Evolutionary conservation across 2,329 filamentous ascomycete species (phyloP).

Genomic region (Ceratocystis cacaofunesta): DNA sequence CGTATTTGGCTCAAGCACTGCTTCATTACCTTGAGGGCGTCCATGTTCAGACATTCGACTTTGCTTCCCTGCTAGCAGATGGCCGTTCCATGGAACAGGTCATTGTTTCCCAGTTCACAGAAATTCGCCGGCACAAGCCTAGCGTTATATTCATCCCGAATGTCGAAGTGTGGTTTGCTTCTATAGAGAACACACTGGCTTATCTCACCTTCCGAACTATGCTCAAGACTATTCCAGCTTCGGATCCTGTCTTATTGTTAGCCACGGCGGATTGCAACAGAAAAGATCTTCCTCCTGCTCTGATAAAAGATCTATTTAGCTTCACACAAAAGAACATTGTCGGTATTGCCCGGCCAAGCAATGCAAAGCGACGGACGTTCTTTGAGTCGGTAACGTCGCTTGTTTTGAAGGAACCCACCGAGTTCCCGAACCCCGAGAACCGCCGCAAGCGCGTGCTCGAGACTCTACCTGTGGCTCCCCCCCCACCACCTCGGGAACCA

Average conservation of each 20-base stretch:
- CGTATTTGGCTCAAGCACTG: slow-evolving; percentile 71
- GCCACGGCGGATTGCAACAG: slow-evolving; percentile 63
- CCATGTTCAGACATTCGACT: slow-evolving; percentile 87
- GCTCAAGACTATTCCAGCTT: slow-evolving; percentile 68
- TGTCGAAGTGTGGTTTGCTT: slow-evolving; percentile 71
- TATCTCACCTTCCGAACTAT: slow-evolving; percentile 74
- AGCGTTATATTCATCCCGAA: slow-evolving; percentile 91
- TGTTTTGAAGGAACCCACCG: slow-evolving; percentile 60
- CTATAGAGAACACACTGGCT: slow-evolving; percentile 45
- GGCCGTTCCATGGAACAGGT: slow-evolving; percentile 73
- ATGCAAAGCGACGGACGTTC: slow-evolving; percentile 56
- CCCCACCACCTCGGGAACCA: slow-evolving; percentile 49
- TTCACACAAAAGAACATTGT: slow-evolving; percentile 69
- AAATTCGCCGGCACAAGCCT: slow-evolving; percentile 86
- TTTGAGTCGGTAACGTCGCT: slow-evolving; percentile 63
- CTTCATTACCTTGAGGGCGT: slow-evolving; percentile 85
- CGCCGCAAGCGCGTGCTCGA: slow-evolving; percentile 78
- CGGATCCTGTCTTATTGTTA: slow-evolving; percentile 75
- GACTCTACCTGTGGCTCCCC: slow-evolving; percentile 58
- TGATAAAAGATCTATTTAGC: slow-evolving; percentile 69
- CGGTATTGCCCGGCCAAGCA: slow-evolving; percentile 50
- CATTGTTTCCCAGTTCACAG: slow-evolving; percentile 77
- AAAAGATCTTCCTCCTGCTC: slow-evolving; percentile 43
- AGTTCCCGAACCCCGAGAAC: slow-evolving; percentile 76
- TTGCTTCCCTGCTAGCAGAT: slow-evolving; percentile 75